Evolutionary conservation across 2,329 filamentous ascomycete species (phyloP), one percentile per base, ranked within the genome.

Genomic region (Alternaria alternata): DNA sequence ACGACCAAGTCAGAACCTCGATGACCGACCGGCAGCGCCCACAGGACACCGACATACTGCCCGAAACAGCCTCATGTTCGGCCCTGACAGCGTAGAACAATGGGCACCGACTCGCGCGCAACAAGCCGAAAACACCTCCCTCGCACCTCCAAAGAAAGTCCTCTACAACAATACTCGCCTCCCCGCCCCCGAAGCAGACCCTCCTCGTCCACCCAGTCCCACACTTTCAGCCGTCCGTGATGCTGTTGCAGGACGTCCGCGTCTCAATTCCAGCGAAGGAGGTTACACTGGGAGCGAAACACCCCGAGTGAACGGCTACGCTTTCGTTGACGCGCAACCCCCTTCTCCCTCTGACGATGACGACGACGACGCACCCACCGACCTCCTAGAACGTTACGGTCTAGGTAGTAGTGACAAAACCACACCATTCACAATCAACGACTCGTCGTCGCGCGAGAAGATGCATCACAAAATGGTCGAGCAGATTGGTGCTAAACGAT

Each of bases 241-340:
- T 68, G 94, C 94, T 8, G 93, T 97, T 57, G 88, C 90, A 1
- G 92, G 93, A 9, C 87, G 84, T 7, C 87, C 90, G 5, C 86
- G 87, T 8, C 81, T 84, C 2, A 85, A 84, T 8, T 86, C 89
- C 24, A 87, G 87, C 12, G 89, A 92, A 66, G 84, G 84, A 3
- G 84, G 85, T 3, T 86, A 83, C 61, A 83, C 83, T 1, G 91
- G 89, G 16, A 86, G 85, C 59, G 93, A 96, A 77, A 98, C 94
- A 0, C 95, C 94, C 0, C 86, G 92, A 2, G 92, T 98, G 0
- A 96, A 96, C 64, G 95, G 95, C 1, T 99, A 97, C 76, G 87
- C 93, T 0, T 98, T 97, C 78, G 94, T 99, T 36, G 93, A 97
- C 68, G 93, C 96, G 57, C 92, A 96, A 24, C 93, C 96, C 66